phyloP scores from a whole-genome alignment of 2,329 filamentous ascomycete species.

The Pestalotiopsis sp. region DNA sequence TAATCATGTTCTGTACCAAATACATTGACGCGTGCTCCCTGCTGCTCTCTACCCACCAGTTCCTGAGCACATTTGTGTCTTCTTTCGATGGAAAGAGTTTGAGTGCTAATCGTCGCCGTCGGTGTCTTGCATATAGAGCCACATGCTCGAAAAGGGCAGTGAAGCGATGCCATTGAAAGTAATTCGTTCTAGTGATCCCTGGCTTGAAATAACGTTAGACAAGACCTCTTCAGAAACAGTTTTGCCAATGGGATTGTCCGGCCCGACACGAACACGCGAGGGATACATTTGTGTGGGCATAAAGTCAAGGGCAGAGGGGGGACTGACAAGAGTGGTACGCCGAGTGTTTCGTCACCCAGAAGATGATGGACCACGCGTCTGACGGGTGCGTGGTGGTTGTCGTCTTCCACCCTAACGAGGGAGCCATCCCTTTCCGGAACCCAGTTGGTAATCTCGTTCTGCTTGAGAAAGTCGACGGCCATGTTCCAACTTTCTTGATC shows the following conservation, averaged over 20 bases:
- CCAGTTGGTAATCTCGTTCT: conserved; percentile 42
- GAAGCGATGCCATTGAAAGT: conserved; percentile 30
- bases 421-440: conserved; percentile 45
- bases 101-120: neutral
- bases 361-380: conserved; percentile 19
- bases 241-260: neutral
- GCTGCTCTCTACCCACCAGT: too few species aligned
- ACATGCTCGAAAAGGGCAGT: conserved; percentile 30
- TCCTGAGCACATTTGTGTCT: too few species aligned
- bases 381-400: conserved; percentile 15
- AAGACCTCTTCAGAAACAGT: neutral
- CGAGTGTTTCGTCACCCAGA: conserved; percentile 5
- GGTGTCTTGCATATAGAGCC: conserved; percentile 23
- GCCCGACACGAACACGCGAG: neutral
- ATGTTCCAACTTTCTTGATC: conserved; percentile 49
- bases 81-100: too few species aligned
- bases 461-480: conserved; percentile 37
- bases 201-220: conserved; percentile 21
- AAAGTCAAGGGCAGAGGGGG: neutral
- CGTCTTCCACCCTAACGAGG: conserved; percentile 37
- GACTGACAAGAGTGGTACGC: conserved; percentile 20
- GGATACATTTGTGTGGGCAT: conserved; percentile 1
- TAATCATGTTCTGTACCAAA: too few species aligned
- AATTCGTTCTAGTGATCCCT: conserved; percentile 29
- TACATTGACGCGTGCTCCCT: too few species aligned